phyloP scores from a whole-genome alignment of 2,329 filamentous ascomycete species.

The Blastomyces gilchristii region DNA sequence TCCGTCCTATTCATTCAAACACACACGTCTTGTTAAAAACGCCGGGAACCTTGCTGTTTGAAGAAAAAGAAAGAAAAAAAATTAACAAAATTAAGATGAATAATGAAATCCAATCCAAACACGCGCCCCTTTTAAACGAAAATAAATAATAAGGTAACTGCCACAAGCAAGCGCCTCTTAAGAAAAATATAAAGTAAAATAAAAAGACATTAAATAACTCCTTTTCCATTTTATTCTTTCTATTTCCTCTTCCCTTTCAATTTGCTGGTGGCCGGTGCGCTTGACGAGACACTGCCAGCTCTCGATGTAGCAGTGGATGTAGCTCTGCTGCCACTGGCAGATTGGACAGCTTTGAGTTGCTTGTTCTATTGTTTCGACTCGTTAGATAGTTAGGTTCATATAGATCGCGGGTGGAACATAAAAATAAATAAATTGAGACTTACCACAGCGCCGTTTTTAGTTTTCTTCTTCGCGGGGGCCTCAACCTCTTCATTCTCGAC shows the following conservation, averaged over 20 bases:
- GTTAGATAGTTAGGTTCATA: not conserved
- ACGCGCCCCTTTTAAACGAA: not conserved
- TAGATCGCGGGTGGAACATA: not conserved
- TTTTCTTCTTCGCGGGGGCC: constrained; percentile 88
- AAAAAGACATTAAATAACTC: not conserved
- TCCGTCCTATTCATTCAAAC: not conserved
- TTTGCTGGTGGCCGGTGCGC: constrained; percentile 42
- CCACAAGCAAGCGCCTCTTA: not conserved
- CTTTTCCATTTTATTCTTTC: constrained; percentile 12
- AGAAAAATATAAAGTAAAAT: not conserved
- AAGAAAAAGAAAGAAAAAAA: not conserved
- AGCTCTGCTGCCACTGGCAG: constrained; percentile 55
- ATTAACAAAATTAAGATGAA: not conserved
- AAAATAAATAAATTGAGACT: constrained; percentile 23
- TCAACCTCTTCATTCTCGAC: constrained; percentile 72
- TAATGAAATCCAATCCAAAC: not conserved
- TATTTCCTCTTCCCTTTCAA: constrained; percentile 41
- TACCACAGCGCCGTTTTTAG: constrained; percentile 81
- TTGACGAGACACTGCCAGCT: constrained; percentile 79
- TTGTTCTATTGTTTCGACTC: constrained; percentile 59
- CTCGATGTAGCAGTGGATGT: constrained; percentile 69
- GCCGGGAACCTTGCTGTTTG: not conserved
- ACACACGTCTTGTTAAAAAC: constrained; percentile 2
- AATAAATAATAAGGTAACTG: not conserved
- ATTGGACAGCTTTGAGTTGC: constrained; percentile 79